Evolutionary conservation across 352 stramenopile species (phyloP).

Genomic region (Phytophthora cactorum): DNA sequence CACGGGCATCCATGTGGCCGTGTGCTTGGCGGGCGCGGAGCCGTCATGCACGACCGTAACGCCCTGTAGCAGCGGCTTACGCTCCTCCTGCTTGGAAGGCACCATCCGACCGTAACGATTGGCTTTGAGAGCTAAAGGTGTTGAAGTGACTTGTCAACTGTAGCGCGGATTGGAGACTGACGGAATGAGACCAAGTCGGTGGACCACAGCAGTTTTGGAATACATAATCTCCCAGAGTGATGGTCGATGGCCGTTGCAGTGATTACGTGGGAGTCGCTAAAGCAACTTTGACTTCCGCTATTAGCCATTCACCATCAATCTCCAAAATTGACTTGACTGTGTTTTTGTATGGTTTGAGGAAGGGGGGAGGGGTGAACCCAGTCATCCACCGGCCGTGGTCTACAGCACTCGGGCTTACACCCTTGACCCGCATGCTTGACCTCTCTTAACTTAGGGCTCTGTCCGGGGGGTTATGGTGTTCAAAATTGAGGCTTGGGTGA

Average conservation of each 20-base stretch:
- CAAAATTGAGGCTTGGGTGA: too few relatives aligned
- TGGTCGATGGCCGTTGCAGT: background rate
- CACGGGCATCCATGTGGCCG: constrained; percentile 26
- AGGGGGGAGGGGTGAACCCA: too few relatives aligned
- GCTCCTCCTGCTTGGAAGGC: constrained; percentile 32
- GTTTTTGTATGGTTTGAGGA: too few relatives aligned
- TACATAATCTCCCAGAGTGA: constrained; percentile 19
- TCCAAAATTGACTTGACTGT: too few relatives aligned
- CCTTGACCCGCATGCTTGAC: too few relatives aligned
- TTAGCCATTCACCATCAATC: too few relatives aligned
- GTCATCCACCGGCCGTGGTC: too few relatives aligned
- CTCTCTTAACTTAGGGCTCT: too few relatives aligned
- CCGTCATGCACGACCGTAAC: constrained; percentile 26
- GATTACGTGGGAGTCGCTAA: constrained; percentile 2
- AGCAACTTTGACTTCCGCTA: too few relatives aligned
- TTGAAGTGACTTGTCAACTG: constrained; percentile 7
- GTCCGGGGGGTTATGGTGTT: too few relatives aligned
- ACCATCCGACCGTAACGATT: constrained; percentile 22
- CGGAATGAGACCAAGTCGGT: background rate
- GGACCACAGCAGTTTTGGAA: constrained; percentile 8
- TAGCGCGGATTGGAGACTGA: constrained; percentile 25
- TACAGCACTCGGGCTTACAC: too few relatives aligned
- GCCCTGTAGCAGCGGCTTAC: constrained; percentile 39
- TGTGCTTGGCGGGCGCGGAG: constrained; percentile 5
- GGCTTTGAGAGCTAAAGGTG: background rate